Evolutionary conservation across 2,329 filamentous ascomycete species (phyloP), one percentile per base, ranked within the genome.

Genomic region (Aureobasidium mangrovei): DNA sequence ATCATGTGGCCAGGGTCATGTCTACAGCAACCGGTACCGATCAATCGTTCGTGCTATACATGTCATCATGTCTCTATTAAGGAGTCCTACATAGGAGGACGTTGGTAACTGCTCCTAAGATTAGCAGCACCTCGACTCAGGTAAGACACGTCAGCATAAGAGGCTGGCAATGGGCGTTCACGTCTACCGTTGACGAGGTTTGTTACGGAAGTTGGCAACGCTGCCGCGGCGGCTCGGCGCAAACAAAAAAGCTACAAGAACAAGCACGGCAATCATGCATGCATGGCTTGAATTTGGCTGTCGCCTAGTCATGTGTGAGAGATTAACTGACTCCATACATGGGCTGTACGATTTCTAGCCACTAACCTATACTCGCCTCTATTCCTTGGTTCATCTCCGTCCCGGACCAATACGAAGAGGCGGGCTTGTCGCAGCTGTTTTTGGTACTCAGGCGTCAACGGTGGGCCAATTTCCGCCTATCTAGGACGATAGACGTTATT

Each of bases 381-480:
- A 12, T 12, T 47, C 3, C 8, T 35, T 10, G 5, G 8, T 38
- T 51, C 29, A 33, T 41, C 38, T 51, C 38, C 38, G 7, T 41
- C 38, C 47, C 29, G 47, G 47, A 10, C 47, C 47, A 51, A 51
- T 32, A 51, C 47, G 47, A 51, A 51, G 47, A 40, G 36, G 35
- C 36, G 12, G 39, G 36, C 7, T 3, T 31, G 28, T 42, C 29
- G 38, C 28, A 51, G 36, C 47, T 51, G 38, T 35, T 27, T 51
- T 26, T 41, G 46, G 46, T 33, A 51, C 29, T n/a, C 31, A 51
- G 47, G 47, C 47, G 47, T 35, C 38, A 51, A 51, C 47, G 47
- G 47, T 10, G 41, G 42, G 28, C 38, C 36, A 51, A 51, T 41
- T 51, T 51, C 18, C 18, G 38, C 47, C 47, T 41, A 51, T 51